Evolutionary conservation across 176 grass and related monocot genomes (phyloP).

Genomic region (Paspalum vaginatum): DNA sequence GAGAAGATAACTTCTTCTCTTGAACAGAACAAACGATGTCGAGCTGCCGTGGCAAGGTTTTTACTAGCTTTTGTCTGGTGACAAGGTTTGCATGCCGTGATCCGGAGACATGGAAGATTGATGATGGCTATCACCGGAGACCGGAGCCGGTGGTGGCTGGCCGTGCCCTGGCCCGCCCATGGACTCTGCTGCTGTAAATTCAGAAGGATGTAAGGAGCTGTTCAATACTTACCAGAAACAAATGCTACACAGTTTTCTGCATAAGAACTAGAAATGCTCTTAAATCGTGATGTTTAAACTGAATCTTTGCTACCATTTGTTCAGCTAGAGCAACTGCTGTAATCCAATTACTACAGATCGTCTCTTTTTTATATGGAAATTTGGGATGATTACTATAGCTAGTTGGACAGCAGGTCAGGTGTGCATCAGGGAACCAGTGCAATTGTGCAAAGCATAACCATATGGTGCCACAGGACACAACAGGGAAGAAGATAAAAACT

Average conservation of each 20-base stretch:
- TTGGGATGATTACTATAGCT: background rate
- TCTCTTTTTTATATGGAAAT: background rate
- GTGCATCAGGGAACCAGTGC: background rate
- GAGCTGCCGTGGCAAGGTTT: background rate
- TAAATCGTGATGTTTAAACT: background rate
- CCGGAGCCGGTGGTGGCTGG: background rate
- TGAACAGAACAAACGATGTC: background rate
- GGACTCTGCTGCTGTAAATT: background rate
- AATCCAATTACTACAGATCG: background rate
- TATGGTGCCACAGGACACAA: background rate
- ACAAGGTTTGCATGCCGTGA: background rate
- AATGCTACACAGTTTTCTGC: background rate
- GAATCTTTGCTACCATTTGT: background rate
- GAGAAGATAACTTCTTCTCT: background rate
- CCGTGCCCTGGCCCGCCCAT: background rate
- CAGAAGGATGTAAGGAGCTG: background rate
- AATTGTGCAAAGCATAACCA: too few species aligned
- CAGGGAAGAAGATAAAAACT: background rate
- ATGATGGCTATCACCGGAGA: constrained; percentile 5
- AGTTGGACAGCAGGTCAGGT: background rate
- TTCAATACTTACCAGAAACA: background rate
- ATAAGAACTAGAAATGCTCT: background rate
- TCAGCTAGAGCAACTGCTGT: background rate
- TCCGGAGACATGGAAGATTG: background rate
- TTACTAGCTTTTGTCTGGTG: constrained; percentile 3